Evolutionary conservation across 169 alveolate species (phyloP), one percentile per base, ranked within the genome.

Genomic region (Besnoitia besnoiti): DNA sequence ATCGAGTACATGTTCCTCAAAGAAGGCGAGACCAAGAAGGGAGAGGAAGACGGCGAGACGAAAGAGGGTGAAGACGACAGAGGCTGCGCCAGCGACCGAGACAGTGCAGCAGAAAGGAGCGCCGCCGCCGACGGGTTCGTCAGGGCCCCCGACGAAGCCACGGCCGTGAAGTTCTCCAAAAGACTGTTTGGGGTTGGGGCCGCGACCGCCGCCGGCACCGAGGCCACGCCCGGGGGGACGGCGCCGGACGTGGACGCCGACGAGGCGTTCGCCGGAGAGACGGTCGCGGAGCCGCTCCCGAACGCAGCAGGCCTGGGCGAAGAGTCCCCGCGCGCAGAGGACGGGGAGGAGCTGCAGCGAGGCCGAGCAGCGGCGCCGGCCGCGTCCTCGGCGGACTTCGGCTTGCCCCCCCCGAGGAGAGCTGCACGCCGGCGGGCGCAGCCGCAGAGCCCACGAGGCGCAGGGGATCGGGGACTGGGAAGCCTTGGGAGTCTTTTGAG

Each of bases 21-120:
- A 5, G 55, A 14, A 5, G 67, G 67, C 4, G 67, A 55, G 67
- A 55, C 67, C 30, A 55, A n/a, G 67, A 55, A 5, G 4, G 67
- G 27, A 21, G 67, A 10, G 67, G 67, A 55, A 55, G 67, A n/a
- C n/a, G n/a, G n/a, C n/a, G n/a, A 19, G 30, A 55, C 27, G 5
- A 55, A 55, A 5, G 67, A n/a, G 24, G 67, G 24, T 19, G 67
- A 55, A 5, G 30, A 19, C 67, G 55, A 5, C 55, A 49, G 14
- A 14, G 67, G 67, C 67, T 55, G 67, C 33, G n/a, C n/a, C n/a
- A 55, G 67, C 4, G 82, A 35, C 3, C 82, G 82, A 4, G 82
- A n/a, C 8, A 73, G 46, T 27, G 82, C 82, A 7, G 82, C 82
- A 16, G 82, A 73, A n/a, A 73, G 82, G n/a, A 73, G 82, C 46